phyloP scores from a whole-genome alignment of 768 basidiomycete species.

The Trametes meyenii region DNA sequence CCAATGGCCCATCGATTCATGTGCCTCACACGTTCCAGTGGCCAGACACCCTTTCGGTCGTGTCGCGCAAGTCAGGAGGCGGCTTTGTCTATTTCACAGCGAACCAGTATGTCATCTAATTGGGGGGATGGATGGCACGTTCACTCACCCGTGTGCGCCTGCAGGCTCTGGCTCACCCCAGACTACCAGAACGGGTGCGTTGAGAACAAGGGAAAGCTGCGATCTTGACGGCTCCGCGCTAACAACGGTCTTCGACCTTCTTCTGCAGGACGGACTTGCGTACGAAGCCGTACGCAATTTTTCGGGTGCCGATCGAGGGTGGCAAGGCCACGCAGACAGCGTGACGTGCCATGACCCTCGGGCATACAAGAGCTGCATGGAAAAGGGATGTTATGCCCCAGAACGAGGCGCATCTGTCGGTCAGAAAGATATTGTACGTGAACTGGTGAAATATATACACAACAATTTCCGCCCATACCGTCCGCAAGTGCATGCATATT shows the following conservation, averaged over 20 bases:
- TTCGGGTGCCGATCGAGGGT: constrained; percentile 14
- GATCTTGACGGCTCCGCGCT: neutral
- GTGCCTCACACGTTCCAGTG: constrained; percentile 1
- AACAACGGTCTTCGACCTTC: neutral
- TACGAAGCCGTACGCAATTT: constrained; percentile 24
- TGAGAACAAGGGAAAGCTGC: neutral
- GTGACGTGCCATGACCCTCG: neutral
- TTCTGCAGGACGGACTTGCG: constrained; percentile 17
- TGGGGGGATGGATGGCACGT: no score
- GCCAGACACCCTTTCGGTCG: constrained; percentile 25
- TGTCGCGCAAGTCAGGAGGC: constrained; percentile 13
- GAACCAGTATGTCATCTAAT: constrained; percentile 16
- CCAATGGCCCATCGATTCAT: neutral
- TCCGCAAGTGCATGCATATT: no score
- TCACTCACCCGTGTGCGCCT: neutral
- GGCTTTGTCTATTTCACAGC: constrained; percentile 24
- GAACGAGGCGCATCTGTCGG: no score
- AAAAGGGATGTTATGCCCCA: no score
- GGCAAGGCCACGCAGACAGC: constrained; percentile 14
- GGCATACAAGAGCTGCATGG: no score
- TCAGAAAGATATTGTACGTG: no score
- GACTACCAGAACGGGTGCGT: constrained; percentile 23
- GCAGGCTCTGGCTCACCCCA: constrained; percentile 19
- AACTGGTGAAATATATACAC: no score
- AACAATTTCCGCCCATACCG: no score